Percentiles rank a stretch among this genome's conserved stretches.
Conservation (phyloP, 202 grass and related monocot species). For the Setaria viridis region DNA sequence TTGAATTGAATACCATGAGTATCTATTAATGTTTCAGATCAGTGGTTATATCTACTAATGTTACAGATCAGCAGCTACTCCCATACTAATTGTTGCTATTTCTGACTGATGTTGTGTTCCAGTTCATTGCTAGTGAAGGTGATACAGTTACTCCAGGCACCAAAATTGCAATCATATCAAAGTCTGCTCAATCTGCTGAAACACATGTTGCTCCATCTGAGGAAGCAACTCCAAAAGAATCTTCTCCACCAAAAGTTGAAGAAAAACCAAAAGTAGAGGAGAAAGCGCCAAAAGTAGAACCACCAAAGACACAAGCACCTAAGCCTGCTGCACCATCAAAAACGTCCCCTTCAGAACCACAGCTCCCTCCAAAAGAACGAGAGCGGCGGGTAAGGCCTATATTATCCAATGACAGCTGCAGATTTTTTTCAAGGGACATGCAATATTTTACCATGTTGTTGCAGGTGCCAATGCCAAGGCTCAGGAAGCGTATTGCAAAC, state of each 20-base stretch:
- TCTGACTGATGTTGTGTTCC: conserved; percentile 17
- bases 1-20: not conserved
- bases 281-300: conserved; percentile 55
- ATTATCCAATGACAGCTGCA: not conserved
- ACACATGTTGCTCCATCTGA: conserved; percentile 90
- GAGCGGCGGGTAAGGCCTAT: conserved; percentile 73
- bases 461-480: conserved; percentile 94
- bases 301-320: conserved; percentile 55
- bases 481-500: conserved; percentile 93
- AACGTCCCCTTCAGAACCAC: conserved; percentile 82
- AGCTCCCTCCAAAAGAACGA: conserved; percentile 88
- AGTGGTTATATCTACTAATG: not conserved
- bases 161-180: conserved; percentile 87
- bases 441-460: conserved; percentile 33
- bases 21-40: not conserved
- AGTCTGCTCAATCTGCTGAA: conserved; percentile 71
- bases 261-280: conserved; percentile 57
- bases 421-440: not conserved
- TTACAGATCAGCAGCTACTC: not conserved
- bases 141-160: conserved; percentile 97
- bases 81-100: conserved; percentile 17
- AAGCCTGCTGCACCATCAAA: conserved; percentile 50
- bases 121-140: conserved; percentile 84
- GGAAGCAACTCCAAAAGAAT: conserved; percentile 66
- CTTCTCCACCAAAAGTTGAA: conserved; percentile 51